These are phyloP conservation scores for Pseudonitzschia pungens DNA, from an alignment of 108 stramenopile genomes.

Conservation along the genomic window DNA sequence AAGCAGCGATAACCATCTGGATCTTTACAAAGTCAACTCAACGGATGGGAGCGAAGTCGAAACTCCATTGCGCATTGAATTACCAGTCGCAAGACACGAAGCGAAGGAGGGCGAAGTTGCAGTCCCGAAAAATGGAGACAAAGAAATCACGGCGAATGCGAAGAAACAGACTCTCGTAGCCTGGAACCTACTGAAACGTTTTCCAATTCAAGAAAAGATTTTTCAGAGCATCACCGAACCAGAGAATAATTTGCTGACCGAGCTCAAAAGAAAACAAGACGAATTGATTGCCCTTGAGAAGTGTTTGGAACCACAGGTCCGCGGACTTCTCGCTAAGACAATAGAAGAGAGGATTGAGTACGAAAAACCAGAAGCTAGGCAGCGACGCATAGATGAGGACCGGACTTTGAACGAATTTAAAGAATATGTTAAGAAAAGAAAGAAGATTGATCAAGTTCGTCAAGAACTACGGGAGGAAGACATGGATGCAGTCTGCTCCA, in stretches of 20 bases:
- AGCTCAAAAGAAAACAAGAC: slow-evolving; percentile 50
- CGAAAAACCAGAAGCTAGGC: slow-evolving; percentile 36
- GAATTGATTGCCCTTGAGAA: slow-evolving; percentile 47
- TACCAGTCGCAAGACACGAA: not conserved
- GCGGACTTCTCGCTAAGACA: slow-evolving; percentile 43
- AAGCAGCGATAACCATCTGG: not conserved
- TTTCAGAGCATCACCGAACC: not conserved
- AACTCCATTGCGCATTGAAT: not conserved
- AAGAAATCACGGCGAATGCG: slow-evolving; percentile 13
- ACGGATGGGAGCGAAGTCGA: not conserved
- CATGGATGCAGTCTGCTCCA: slow-evolving; percentile 87
- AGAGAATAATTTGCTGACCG: slow-evolving; percentile 43
- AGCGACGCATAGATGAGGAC: slow-evolving; percentile 31
- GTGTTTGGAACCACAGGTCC: slow-evolving; percentile 50
- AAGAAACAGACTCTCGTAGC: not conserved
- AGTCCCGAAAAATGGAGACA: not conserved
- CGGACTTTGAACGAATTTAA: slow-evolving; percentile 42
- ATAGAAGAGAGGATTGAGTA: slow-evolving; percentile 52
- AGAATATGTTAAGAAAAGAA: slow-evolving; percentile 41
- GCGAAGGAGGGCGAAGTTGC: not conserved
- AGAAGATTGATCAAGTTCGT: slow-evolving; percentile 61
- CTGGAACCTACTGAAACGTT: slow-evolving; percentile 10
- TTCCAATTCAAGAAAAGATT: slow-evolving; percentile 5
- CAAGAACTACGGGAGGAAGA: slow-evolving; percentile 81
- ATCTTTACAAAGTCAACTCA: not conserved